Evolutionary conservation across 2,329 filamentous ascomycete genomes (phyloP).

Genomic region (Acephala macrosclerotiorum): DNA sequence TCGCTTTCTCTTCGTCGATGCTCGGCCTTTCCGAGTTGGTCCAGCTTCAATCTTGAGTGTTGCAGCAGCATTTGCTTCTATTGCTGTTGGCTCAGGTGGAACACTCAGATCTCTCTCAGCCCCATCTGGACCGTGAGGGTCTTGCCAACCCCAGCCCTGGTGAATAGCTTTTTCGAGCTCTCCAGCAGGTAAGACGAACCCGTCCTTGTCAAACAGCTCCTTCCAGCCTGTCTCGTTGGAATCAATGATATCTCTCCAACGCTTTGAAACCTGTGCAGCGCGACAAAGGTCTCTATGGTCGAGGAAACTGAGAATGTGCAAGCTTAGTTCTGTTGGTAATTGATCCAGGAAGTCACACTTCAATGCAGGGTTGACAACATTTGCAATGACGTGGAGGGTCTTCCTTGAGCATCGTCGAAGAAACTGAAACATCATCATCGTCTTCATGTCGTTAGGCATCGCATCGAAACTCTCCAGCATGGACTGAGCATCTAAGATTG

Average conservation of each 20-base stretch:
- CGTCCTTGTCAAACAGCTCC: conserved; percentile 84
- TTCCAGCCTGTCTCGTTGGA: conserved; percentile 97
- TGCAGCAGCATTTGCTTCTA: conserved; percentile 56
- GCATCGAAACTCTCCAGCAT: conserved; percentile 92
- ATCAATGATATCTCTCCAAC: conserved; percentile 90
- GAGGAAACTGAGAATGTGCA: conserved; percentile 87
- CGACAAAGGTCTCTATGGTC: conserved; percentile 86
- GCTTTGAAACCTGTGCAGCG: conserved; percentile 91
- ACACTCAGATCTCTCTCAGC: conserved; percentile 82
- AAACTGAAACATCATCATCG: conserved; percentile 96
- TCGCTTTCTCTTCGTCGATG: conserved; percentile 45
- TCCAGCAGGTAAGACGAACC: conserved; percentile 78
- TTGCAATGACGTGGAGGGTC: conserved; percentile 87
- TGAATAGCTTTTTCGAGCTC: conserved; percentile 86
- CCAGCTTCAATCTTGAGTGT: conserved; percentile 32
- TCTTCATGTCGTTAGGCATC: conserved; percentile 90
- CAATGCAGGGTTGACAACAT: conserved; percentile 89
- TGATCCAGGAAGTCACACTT: conserved; percentile 92
- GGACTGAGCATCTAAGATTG: conserved; percentile 78
- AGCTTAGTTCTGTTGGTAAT: conserved; percentile 84
- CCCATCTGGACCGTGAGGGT: conserved; percentile 76
- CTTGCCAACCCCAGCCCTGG: conserved; percentile 98
- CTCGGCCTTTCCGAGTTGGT: conserved; percentile 35
- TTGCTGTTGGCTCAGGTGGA: conserved; percentile 54
- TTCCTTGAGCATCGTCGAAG: conserved; percentile 86